Evolutionary conservation across 805 yeast genomes (phyloP).

Genomic region (Suhomyces prunicola): DNA sequence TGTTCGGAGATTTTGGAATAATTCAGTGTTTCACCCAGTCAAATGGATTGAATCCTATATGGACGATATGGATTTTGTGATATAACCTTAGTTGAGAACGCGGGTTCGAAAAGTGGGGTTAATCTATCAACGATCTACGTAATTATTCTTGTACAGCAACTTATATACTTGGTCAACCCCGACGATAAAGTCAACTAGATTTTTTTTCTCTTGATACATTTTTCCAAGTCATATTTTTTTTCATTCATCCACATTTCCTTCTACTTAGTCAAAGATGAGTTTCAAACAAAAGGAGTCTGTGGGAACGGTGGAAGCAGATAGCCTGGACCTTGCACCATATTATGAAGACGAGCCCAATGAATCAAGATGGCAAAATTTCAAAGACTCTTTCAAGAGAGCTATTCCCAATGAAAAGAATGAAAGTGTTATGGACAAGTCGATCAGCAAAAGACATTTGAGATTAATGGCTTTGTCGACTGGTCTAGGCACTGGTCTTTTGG

Average conservation of each 20-base stretch:
- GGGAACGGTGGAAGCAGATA: neutral
- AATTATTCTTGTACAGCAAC: neutral
- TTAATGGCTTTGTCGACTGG: conserved; percentile 31
- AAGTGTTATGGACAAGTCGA: conserved; percentile 5
- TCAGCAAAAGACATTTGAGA: conserved; percentile 23
- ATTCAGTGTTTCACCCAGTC: neutral
- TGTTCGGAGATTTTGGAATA: neutral
- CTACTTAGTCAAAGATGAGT: neutral
- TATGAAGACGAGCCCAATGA: conserved; percentile 1
- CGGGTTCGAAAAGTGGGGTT: neutral
- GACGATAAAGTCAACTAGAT: neutral
- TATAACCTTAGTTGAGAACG: neutral
- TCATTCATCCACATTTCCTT: neutral
- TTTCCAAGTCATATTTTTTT: neutral
- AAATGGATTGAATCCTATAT: neutral
- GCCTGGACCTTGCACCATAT: conserved; percentile 6
- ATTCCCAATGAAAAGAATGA: conserved; percentile 7
- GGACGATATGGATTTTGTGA: neutral
- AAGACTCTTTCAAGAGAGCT: conserved; percentile 21
- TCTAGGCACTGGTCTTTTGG: conserved; percentile 29
- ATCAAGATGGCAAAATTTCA: conserved; percentile 18
- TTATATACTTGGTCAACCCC: neutral
- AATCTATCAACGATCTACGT: neutral
- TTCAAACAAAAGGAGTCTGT: neutral
- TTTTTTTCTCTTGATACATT: neutral